Percentiles rank a stretch among this genome's conserved stretches.
Evolutionary conservation across 495 filamentous ascomycete species (phyloP).

Genomic region (Tuber indicum): DNA sequence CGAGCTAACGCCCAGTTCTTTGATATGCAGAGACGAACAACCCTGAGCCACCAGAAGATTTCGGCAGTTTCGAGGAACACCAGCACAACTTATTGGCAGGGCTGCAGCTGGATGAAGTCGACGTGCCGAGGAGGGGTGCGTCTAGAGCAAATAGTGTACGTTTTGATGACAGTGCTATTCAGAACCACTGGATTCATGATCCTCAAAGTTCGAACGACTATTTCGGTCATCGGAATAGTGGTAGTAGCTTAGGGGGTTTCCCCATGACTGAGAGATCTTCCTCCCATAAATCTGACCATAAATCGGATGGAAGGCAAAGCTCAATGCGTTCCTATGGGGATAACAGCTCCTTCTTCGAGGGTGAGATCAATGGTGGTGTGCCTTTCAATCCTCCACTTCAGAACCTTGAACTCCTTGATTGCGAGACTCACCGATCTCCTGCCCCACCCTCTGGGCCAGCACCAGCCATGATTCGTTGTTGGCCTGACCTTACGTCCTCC

Average conservation of each 20-base stretch:
- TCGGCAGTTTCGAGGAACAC: conserved; percentile 79
- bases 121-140: conserved; percentile 83
- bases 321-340: conserved; percentile 42
- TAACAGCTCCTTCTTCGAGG: conserved; percentile 38
- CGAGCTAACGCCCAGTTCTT: conserved; percentile 17
- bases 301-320: conserved; percentile 92
- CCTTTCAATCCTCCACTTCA: conserved; percentile 31
- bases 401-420: conserved; percentile 36
- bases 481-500: conserved; percentile 79
- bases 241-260: conserved; percentile 75
- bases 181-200: conserved; percentile 78
- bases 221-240: conserved; percentile 65
- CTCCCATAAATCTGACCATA: conserved; percentile 95
- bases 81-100: conserved; percentile 62
- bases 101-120: conserved; percentile 76
- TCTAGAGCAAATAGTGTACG: conserved; percentile 96
- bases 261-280: conserved; percentile 79
- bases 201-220: conserved; percentile 69
- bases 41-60: conserved; percentile 66
- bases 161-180: conserved; percentile 95
- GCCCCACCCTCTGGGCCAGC: conserved; percentile 55
- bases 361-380: conserved; percentile 26
- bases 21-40: conserved; percentile 58
- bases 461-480: conserved; percentile 91
- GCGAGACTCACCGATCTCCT: conserved; percentile 34